These are phyloP conservation scores for Aureobasidium leucospermi DNA, from an alignment of 2,329 filamentous ascomycete species.

Conservation along the genomic window DNA sequence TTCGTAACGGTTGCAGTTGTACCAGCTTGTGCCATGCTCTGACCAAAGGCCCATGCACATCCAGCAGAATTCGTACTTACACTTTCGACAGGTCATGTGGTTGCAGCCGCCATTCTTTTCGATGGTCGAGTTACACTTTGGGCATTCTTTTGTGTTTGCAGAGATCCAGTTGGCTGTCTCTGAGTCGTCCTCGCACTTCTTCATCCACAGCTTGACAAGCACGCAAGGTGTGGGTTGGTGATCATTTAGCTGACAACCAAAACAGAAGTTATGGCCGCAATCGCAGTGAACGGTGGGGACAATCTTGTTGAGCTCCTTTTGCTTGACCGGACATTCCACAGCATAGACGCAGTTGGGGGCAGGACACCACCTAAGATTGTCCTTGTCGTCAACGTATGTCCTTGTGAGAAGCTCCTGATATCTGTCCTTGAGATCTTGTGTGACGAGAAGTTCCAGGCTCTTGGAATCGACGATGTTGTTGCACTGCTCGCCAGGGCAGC, in stretches of 20 bases:
- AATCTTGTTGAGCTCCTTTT: slow-evolving; percentile 73
- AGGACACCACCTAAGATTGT: slow-evolving; percentile 93
- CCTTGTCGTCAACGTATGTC: slow-evolving; percentile 95
- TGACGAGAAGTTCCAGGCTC: slow-evolving; percentile 70
- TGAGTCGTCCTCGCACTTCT: slow-evolving; percentile 97
- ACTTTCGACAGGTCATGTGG: slow-evolving; percentile 96
- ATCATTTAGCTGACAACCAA: slow-evolving; percentile 82
- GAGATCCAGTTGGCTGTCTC: slow-evolving; percentile 99
- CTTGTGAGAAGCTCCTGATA: slow-evolving; percentile 83
- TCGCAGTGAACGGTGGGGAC: slow-evolving; percentile 85
- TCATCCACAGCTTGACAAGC: slow-evolving; percentile 89
- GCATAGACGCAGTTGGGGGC: slow-evolving; percentile 96
- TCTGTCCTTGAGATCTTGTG: slow-evolving; percentile 51
- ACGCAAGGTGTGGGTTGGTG: slow-evolving; percentile 90
- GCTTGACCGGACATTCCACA: slow-evolving; percentile 79
- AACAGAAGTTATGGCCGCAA: slow-evolving; percentile 86
- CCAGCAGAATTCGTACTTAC: slow-evolving; percentile 97
- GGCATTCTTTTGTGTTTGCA: slow-evolving; percentile 96
- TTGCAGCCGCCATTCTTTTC: slow-evolving; percentile 99
- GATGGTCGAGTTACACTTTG: slow-evolving; percentile 91
- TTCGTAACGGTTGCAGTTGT: slow-evolving; percentile 96
- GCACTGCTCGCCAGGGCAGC: slow-evolving; percentile 84
- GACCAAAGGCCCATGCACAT: slow-evolving; percentile 99
- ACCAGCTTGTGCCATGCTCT: slow-evolving; percentile 98
- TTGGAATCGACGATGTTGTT: slow-evolving; percentile 85